These are phyloP conservation scores for Boletus subparvulus DNA, from an alignment of 768 basidiomycete species.

Conservation along the genomic window DNA sequence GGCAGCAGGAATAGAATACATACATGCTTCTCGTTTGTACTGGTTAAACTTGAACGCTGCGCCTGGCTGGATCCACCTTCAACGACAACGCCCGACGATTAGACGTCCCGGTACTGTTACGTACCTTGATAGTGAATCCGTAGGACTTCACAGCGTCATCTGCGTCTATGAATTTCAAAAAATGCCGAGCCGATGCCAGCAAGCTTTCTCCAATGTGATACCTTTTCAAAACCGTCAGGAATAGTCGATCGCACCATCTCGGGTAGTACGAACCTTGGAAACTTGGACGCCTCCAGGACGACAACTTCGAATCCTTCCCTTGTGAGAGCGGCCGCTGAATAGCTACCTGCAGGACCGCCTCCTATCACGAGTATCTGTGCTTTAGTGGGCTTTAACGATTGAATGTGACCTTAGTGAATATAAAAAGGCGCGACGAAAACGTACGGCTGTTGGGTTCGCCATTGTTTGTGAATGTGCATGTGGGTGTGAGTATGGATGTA, in stretches of 20 bases:
- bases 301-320: slow-evolving; percentile 12
- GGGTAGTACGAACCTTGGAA: slow-evolving; percentile 8
- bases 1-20: background rate
- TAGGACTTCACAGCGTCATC: slow-evolving; percentile 7
- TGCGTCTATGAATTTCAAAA: slow-evolving; percentile 9
- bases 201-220: slow-evolving; percentile 17
- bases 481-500: too few relatives aligned
- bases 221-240: background rate
- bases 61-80: slow-evolving; percentile 1
- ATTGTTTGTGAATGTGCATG: too few relatives aligned
- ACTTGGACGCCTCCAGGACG: slow-evolving; percentile 10
- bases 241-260: too few relatives aligned
- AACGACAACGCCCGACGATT: background rate
- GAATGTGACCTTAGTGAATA: too few relatives aligned
- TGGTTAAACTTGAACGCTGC: slow-evolving; percentile 11
- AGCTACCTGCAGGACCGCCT: slow-evolving; percentile 15
- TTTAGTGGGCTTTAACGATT: too few relatives aligned
- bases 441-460: too few relatives aligned
- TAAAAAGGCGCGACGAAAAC: too few relatives aligned
- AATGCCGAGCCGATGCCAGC: slow-evolving; percentile 5
- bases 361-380: slow-evolving; percentile 12
- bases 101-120: background rate
- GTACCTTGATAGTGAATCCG: slow-evolving; percentile 10
- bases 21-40: slow-evolving; percentile 16
- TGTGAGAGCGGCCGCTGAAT: slow-evolving; percentile 7